phyloP scores from a whole-genome alignment of 2,329 filamentous ascomycete species.

The Amauroascus niger region DNA sequence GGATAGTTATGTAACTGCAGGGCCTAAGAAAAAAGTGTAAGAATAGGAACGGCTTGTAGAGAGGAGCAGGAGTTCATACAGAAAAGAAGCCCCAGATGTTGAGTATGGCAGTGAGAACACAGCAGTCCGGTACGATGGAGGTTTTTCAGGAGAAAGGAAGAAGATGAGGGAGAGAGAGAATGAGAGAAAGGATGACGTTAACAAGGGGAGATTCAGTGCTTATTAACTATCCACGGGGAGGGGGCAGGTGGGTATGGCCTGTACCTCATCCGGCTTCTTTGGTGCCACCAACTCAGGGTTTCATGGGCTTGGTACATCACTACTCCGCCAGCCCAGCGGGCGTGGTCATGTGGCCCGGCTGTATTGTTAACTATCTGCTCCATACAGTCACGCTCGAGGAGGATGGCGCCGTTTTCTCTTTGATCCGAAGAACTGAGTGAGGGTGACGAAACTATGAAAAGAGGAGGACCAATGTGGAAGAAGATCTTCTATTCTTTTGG shows the following conservation, averaged over 20 bases:
- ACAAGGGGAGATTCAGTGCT: too few relatives aligned
- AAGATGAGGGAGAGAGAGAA: not conserved
- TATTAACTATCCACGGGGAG: not conserved
- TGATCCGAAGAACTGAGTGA: too few relatives aligned
- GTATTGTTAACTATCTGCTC: too few relatives aligned
- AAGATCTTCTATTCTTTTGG: too few relatives aligned
- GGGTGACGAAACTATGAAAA: too few relatives aligned
- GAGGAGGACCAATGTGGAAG: too few relatives aligned
- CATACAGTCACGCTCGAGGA: too few relatives aligned
- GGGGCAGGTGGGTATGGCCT: too few relatives aligned
- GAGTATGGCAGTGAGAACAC: not conserved
- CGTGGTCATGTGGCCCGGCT: not conserved
- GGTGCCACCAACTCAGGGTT: not conserved
- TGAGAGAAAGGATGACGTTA: conserved; percentile 1
- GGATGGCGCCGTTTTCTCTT: not conserved
- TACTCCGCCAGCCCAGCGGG: not conserved
- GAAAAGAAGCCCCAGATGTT: not conserved
- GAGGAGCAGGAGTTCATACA: not conserved
- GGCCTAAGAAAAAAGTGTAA: not conserved
- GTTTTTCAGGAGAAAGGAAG: not conserved
- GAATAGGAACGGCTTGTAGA: not conserved
- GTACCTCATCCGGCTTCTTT: not conserved
- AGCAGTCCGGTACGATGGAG: too few relatives aligned
- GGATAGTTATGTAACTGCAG: not conserved
- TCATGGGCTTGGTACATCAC: not conserved